A percentile compares a stretch with the other conserved stretches of the same genome.
phyloP scores from a whole-genome alignment of 257 asterid species.

The Paraleonurus japonicus region DNA sequence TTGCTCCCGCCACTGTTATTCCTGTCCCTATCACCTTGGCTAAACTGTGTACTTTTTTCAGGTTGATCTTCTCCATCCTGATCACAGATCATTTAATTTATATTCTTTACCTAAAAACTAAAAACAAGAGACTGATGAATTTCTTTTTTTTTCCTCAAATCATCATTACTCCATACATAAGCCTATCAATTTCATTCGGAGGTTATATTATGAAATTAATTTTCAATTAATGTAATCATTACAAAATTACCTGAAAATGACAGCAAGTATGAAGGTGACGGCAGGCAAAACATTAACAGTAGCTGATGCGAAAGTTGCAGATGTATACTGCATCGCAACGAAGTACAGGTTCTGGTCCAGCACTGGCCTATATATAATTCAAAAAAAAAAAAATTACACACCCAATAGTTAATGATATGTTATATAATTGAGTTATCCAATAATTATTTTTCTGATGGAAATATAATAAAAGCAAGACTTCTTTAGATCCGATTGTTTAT shows the following conservation, averaged over 20 bases:
- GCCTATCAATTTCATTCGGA: too few relatives aligned
- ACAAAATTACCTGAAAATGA: conserved; percentile 51
- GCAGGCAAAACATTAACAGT: conserved; percentile 78
- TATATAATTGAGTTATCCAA: too few relatives aligned
- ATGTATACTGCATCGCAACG: conserved; percentile 76
- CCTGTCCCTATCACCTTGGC: conserved; percentile 82
- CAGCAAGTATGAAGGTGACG: conserved; percentile 77
- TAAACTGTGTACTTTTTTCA: conserved; percentile 47
- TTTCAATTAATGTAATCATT: neutral
- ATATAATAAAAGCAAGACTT: too few relatives aligned
- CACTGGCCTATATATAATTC: conserved; percentile 61
- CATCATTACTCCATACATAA: too few relatives aligned
- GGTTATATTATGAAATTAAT: neutral
- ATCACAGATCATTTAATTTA: neutral
- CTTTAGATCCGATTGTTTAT: too few relatives aligned
- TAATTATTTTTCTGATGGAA: too few relatives aligned
- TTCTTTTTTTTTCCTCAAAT: too few relatives aligned
- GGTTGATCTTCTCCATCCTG: conserved; percentile 74
- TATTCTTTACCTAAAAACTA: neutral
- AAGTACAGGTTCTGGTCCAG: conserved; percentile 81
- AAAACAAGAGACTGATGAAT: neutral
- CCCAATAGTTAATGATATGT: neutral
- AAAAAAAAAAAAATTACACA: neutral
- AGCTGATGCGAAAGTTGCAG: conserved; percentile 91
- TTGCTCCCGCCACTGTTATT: conserved; percentile 82